A percentile compares a stretch with the other conserved stretches of the same genome.
These are phyloP conservation scores for Penicillium crystallinum DNA, from an alignment of 495 filamentous ascomycete genomes.

Conservation along the genomic window DNA sequence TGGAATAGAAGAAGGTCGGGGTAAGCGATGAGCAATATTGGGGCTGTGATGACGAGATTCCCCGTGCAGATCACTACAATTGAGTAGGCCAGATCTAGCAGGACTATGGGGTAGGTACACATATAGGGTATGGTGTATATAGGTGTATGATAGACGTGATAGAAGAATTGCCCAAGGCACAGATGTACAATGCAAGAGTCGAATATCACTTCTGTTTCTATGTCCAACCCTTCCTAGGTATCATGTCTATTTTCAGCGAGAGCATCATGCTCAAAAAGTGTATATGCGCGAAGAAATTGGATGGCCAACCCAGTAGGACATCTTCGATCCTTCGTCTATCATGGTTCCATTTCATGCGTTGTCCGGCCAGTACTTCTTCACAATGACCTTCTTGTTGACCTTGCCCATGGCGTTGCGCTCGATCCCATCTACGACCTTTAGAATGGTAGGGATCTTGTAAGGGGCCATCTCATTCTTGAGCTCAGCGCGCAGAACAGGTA, in stretches of 20 bases:
- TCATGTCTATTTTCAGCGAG: background rate
- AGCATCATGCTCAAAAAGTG: background rate
- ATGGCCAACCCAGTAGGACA: too few species aligned
- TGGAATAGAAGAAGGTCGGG: background rate
- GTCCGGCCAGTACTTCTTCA: slow-evolving; percentile 43
- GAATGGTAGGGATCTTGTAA: slow-evolving; percentile 44
- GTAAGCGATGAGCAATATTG: slow-evolving; percentile 8
- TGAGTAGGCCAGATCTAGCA: too few species aligned
- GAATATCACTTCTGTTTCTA: too few species aligned
- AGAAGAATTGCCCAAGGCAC: too few species aligned
- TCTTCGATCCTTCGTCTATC: background rate
- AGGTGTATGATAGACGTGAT: too few species aligned
- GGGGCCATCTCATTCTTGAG: slow-evolving; percentile 43
- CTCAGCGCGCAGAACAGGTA: slow-evolving; percentile 28
- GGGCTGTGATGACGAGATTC: slow-evolving; percentile 9
- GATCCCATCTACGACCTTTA: slow-evolving; percentile 41
- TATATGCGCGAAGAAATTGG: background rate
- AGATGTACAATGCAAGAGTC: too few species aligned
- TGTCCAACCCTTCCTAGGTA: too few species aligned
- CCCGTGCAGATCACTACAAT: too few species aligned
- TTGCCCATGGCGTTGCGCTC: slow-evolving; percentile 49
- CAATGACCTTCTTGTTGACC: slow-evolving; percentile 42
- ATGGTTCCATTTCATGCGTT: slow-evolving; percentile 4
- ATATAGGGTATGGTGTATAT: too few species aligned
- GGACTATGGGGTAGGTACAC: too few species aligned